These are phyloP conservation scores for Fraxinus quadrangulata DNA, from an alignment of 257 asterid species.

Conservation along the genomic window DNA sequence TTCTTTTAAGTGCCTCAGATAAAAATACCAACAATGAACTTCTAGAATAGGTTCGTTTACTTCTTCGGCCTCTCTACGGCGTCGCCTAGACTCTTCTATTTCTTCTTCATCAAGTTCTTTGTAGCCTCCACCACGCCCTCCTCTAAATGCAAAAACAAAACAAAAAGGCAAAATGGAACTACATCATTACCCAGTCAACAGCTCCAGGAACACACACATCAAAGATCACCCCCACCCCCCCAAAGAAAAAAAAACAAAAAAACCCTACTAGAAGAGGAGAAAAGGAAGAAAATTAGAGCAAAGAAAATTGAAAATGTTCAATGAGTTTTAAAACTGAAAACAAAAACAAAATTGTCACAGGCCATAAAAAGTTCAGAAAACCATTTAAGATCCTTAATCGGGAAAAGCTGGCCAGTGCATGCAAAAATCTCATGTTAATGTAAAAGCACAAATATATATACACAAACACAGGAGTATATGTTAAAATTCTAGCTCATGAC, in stretches of 20 bases:
- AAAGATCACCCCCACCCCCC: conserved; percentile 6
- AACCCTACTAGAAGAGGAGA: not conserved
- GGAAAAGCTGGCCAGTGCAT: conserved; percentile 1
- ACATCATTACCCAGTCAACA: conserved; percentile 23
- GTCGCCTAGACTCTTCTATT: conserved; percentile 87
- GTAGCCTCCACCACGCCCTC: conserved; percentile 99
- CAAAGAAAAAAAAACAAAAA: too few species aligned
- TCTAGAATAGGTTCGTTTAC: conserved; percentile 39
- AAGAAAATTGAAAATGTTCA: not conserved
- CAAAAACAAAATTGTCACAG: not conserved
- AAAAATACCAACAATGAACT: conserved; percentile 6
- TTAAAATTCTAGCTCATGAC: not conserved
- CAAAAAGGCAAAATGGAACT: conserved; percentile 17
- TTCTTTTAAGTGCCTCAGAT: not conserved
- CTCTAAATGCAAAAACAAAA: conserved; percentile 44
- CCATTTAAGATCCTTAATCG: conserved; percentile 5
- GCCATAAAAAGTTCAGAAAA: not conserved
- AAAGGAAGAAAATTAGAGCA: not conserved
- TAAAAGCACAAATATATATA: too few species aligned
- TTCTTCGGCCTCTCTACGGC: conserved; percentile 90
- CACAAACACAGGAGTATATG: not conserved
- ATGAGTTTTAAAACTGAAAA: not conserved
- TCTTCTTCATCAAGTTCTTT: conserved; percentile 98
- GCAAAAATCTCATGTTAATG: not conserved
- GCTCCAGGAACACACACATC: not conserved